Evolutionary conservation across 495 filamentous ascomycete genomes (phyloP), one percentile per base, ranked within the genome.

Genomic region (Annulohypoxylon bovei): DNA sequence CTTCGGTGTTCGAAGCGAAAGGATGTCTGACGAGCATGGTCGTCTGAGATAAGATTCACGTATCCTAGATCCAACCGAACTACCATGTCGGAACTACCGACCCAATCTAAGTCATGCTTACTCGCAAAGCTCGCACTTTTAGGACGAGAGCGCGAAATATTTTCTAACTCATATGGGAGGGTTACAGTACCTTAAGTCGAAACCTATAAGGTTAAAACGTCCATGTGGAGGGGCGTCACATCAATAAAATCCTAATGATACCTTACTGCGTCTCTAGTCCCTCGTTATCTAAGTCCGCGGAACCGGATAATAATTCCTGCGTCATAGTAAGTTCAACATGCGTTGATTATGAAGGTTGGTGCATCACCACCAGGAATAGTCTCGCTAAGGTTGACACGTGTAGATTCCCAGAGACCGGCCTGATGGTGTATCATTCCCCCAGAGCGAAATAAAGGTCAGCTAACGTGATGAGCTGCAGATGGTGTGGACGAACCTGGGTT

Each of bases 131-230:
- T 44, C 22, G 30, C 59, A 20, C 37, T 50, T 62, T 49, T 62
- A 59, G 39, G 46, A 20, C 14, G 53, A 50, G n/a, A 39, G 23
- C n/a, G 25, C 4, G 30, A 50, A 60, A 47, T 47, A 9, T 14
- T 50, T 27, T 55, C n/a, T 14, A 14, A 14, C 22, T 44, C 42
- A 30, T 23, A 1, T 47, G 20, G 52, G 23, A 61, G 40, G 58
- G 64, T 35, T 72, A 40, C 39, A 68, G 50, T 50, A 72, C 70
- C 70, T 72, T 72, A 72, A 68, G 63, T 65, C 49, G 61, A 47
- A 35, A 46, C 59, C 23, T 65, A 52, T 61, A 68, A 58, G 56
- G 59, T 72, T 68, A 55, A 25, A 18, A 37, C 49, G 44, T 49
- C 25, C 3, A 62, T 22, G 33, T 56, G 39, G 30, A 35, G 44